Evolutionary conservation across 2,329 filamentous ascomycete genomes (phyloP), one percentile per base, ranked within the genome.

Genomic region (Penicillium olsonii): DNA sequence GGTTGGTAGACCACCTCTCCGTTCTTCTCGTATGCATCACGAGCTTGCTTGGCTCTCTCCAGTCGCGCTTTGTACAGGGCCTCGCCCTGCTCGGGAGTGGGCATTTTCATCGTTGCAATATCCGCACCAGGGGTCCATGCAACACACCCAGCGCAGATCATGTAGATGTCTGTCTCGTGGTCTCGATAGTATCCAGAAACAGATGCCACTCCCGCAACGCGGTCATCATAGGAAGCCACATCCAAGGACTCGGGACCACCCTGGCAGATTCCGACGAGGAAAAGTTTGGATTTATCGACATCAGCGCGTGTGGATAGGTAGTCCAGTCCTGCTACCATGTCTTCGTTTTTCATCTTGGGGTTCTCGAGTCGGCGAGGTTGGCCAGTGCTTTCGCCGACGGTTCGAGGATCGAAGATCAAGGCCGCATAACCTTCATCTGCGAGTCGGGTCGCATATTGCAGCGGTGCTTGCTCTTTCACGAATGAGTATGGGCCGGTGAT

Each of bases 371-470:
- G 61, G 26, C 64, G 59, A 4, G 64, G 64, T 42, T 57, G 42
- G 18, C 64, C 64, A 14, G 64, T 62, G 45, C 63, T 67, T 40
- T 67, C 64, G 5, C 64, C 62, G 12, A 67, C 64, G 2, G 63
- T 67, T 35, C 64, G 62, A 5, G 64, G 64, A 41, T 67, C 64
- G 49, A 67, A 67, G 20, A 67, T 63, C 37, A 67, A 41, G 3
- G 63, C 62, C 20, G 64, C 63, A 37, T 67, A 67, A 20, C 64
- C 64, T 53, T 66, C 64, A 44, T 67, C 63, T 22, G 64, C 63
- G 2, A 67, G 61, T 33, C 63, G 62, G 5, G 64, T 65, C 31
- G 56, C 64, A 42, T 67, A 67, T 50, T 67, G 64, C 18, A 58
- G 33, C 1, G 62, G 64, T 4, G 64, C 64, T 52, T 67, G 64